Percentiles rank a stretch among this genome's conserved stretches.
These are phyloP conservation scores for Willaertia magna DNA, from an alignment of 208 protist genomes.

Conservation along the genomic window DNA sequence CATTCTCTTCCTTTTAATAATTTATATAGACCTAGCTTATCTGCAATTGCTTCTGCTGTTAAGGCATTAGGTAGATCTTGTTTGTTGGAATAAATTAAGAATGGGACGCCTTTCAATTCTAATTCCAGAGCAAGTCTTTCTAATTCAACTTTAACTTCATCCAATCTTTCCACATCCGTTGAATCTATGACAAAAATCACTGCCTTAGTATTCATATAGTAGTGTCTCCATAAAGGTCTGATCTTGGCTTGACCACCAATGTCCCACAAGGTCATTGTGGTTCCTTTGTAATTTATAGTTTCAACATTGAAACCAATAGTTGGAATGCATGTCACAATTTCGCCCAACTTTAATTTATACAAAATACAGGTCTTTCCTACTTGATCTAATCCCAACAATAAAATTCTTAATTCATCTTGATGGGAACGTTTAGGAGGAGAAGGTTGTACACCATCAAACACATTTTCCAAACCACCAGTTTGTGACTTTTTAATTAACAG, in stretches of 20 bases:
- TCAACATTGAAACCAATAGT: constrained; percentile 94
- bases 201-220: constrained; percentile 82
- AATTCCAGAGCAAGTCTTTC: neutral
- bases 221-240: constrained; percentile 83
- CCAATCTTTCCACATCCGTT: constrained; percentile 55
- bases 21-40: constrained; percentile 52
- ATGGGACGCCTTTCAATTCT: constrained; percentile 42
- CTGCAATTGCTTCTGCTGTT: constrained; percentile 51
- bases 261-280: constrained; percentile 84
- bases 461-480: too few relatives aligned
- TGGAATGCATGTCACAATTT: constrained; percentile 83
- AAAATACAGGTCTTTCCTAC: constrained; percentile 92
- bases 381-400: constrained; percentile 79
- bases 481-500: constrained; percentile 82
- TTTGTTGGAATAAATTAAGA: constrained; percentile 77
- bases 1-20: constrained; percentile 21
- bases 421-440: constrained; percentile 78
- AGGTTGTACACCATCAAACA: neutral
- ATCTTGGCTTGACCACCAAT: constrained; percentile 95
- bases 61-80: constrained; percentile 67
- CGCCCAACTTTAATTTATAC: constrained; percentile 90
- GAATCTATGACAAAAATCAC: constrained; percentile 84
- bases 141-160: constrained; percentile 16
- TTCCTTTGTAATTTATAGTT: constrained; percentile 85
- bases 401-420: constrained; percentile 75